Conservation (phyloP, 495 filamentous ascomycete species). For the Eremomyces bilateralis region DNA sequence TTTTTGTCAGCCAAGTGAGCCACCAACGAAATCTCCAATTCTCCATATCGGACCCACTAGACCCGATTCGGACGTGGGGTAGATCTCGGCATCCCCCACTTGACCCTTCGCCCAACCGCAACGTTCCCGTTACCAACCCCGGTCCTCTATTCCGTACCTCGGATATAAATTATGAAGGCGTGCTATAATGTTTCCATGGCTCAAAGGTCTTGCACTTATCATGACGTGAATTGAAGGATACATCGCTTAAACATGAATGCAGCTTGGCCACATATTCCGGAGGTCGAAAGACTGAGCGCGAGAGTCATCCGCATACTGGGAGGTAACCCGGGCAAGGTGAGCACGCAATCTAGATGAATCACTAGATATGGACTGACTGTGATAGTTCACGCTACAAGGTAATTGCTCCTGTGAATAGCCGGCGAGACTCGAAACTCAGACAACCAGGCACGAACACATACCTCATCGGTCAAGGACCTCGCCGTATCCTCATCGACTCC, state of each 20-base stretch:
- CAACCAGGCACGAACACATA: slow-evolving; percentile 25
- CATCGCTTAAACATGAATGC: not conserved
- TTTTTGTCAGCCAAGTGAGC: no score
- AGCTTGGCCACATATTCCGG: slow-evolving; percentile 8
- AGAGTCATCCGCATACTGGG: slow-evolving; percentile 19
- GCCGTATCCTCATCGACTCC: slow-evolving; percentile 19
- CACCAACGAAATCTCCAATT: no score
- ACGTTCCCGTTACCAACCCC: no score
- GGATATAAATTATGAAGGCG: not conserved
- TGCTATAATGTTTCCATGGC: not conserved
- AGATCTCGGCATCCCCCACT: no score
- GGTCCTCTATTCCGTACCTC: slow-evolving; percentile 1
- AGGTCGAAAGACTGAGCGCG: slow-evolving; percentile 16
- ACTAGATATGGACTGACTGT: not conserved
- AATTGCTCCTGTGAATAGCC: not conserved
- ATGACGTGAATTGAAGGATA: not conserved
- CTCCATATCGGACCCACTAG: no score
- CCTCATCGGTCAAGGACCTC: slow-evolving; percentile 16
- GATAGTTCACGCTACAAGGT: slow-evolving; percentile 21
- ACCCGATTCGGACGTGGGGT: no score
- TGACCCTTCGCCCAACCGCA: no score
- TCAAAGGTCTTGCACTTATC: not conserved
- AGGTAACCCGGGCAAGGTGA: slow-evolving; percentile 21
- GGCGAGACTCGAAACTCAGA: not conserved
- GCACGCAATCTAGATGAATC: not conserved